phyloP scores from a whole-genome alignment of 345 rosid genomes.

The Eucalyptus cloeziana region DNA sequence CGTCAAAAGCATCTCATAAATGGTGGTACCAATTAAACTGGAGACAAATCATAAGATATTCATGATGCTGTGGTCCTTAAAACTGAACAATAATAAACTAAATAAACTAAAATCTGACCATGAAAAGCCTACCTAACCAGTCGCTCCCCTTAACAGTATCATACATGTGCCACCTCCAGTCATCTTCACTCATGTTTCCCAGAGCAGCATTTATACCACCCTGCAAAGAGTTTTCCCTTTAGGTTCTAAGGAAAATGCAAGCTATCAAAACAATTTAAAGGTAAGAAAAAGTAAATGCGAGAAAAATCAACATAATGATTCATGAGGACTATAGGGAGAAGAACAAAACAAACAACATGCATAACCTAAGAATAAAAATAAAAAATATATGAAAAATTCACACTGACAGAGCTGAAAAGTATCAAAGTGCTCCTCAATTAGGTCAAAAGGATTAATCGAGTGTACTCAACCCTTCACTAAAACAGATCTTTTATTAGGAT shows the following conservation, averaged over 20 bases:
- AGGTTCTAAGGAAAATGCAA: neutral
- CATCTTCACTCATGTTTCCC: conserved; percentile 98
- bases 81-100: neutral
- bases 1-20: neutral
- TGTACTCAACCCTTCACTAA: neutral
- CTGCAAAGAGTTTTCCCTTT: conserved; percentile 13
- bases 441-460: neutral
- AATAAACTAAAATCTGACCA: neutral
- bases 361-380: neutral
- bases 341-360: neutral
- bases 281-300: neutral
- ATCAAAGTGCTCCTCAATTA: neutral
- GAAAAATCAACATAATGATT: neutral
- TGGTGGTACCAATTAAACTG: neutral
- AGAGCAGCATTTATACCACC: conserved; percentile 99
- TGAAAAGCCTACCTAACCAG: conserved; percentile 64
- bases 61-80: neutral
- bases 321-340: neutral
- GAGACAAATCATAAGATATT: neutral
- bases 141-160: conserved; percentile 99
- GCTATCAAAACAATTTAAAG: neutral
- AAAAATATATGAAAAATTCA: neutral
- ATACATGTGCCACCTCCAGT: conserved; percentile 99
- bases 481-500: neutral
- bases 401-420: neutral